Evolutionary conservation across 179 eudicot genomes (phyloP).

Genomic region (Silene noctiflora): DNA sequence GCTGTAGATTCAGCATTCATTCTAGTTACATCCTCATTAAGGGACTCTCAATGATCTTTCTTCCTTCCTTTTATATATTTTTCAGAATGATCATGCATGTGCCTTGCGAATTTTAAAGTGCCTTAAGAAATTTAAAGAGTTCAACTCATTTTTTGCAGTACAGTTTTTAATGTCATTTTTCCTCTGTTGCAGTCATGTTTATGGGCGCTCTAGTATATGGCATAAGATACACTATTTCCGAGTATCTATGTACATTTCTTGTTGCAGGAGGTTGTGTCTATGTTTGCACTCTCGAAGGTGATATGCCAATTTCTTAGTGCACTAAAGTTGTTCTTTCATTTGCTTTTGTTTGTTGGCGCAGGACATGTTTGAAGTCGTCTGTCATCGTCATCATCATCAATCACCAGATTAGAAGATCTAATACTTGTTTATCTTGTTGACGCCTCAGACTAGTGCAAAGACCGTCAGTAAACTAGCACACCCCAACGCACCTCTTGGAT

Average conservation of each 20-base stretch:
- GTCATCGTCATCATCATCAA: background rate
- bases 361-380: no score
- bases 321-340: background rate
- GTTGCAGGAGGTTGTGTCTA: conserved; percentile 97
- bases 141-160: background rate
- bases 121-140: no score
- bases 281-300: conserved; percentile 90
- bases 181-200: no score
- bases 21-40: no score
- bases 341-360: background rate
- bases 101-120: no score
- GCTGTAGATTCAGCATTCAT: no score
- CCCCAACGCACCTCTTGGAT: conserved; percentile 95
- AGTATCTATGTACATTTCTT: conserved; percentile 77
- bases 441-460: conserved; percentile 74
- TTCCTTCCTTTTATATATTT: no score
- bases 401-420: background rate
- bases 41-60: no score
- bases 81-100: no score
- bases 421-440: conserved; percentile 3
- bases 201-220: conserved; percentile 95
- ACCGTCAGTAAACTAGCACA: conserved; percentile 83
- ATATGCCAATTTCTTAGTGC: conserved; percentile 7
- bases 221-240: conserved; percentile 72
- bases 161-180: conserved; percentile 32